Base-by-base conservation (phyloP, 2,329 filamentous ascomycete species). In the Sporothrix schenckii region DNA sequence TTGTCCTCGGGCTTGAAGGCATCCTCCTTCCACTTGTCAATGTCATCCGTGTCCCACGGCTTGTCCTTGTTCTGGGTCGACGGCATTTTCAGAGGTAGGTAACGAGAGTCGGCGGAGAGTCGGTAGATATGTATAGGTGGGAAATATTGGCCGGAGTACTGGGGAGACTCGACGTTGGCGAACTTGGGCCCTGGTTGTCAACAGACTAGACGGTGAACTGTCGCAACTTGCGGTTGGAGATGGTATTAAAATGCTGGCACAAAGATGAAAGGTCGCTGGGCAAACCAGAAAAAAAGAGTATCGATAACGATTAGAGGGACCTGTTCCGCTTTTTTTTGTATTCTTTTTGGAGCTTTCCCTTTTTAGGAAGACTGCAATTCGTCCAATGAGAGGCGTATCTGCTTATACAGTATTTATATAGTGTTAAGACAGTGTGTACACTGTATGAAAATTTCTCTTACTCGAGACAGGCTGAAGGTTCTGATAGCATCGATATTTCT, bases 11-110 rank as follows among this genome's bases (percentile, higher is more conserved):
- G 87, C 54, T 89, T 94, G 82, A 98, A 98, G 39, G 89, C 82
- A 52, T 97, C 93, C 76, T 94, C 83, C 88, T 93, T 94, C 93
- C 93, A 98, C 80, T 97, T 97, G 82, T 98, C 94, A 74, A 98
- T 92, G 77, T 97, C 95, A 73, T 97, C 94, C 70, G 94, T 97
- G 77, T 97, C 94, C 94, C 94, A 96, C 69, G 93, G 92, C 80
- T 97, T 97, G 3, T 96, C 92, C 75, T 88, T 91, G 73, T 97
- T 91, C 82, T 97, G 89, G 74, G 91, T 97, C 41, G 92, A 95
- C 73, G 93, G 93, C 93, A 97, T 93, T 41, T 69, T 76, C 44
- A 72, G 16, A 27, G 44, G 68, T 7, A 44, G 41, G 41, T 44
- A 34, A 9, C 34, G 34, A 34, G 34, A 13, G 44, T 16, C 13